Evolutionary conservation across 2,329 filamentous ascomycete genomes (phyloP), one percentile per base, ranked within the genome.

Genomic region (Sordariomycetes sp.): DNA sequence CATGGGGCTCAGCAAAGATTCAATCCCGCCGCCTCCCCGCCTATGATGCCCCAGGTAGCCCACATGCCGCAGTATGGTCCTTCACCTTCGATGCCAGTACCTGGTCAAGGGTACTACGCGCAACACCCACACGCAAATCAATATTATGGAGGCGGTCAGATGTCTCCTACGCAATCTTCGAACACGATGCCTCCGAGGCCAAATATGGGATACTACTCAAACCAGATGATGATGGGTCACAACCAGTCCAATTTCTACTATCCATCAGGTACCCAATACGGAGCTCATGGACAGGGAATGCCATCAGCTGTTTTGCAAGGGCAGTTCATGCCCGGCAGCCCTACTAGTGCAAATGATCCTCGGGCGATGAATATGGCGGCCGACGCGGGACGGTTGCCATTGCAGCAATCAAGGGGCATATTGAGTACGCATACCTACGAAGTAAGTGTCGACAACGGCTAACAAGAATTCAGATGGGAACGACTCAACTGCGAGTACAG

Each of bases 241-340:
- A 49, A 53, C 6, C 63, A 66, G 36, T 47, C 57, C 12, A 51
- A 48, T 2, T 70, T 63, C 42, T 73, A 70, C 42, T 72, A 70
- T 36, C 44, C 55, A 4, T 51, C 57, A 17, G 42, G 56, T 9
- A 48, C 46, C 18, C 58, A 61, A 11, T 71, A 59, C 39, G 35
- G 50, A 4, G 40, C 43, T 2, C 61, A 57, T 31, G 47, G 45
- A 5, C 53, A 46, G 17, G 42, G 41, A 20, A 43, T 59, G 18
- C 54, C 54, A 6, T 49, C 50, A 10, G 51, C 55, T 17, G 48
- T 59, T 41, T 41, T 57, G 23, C 39, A 51, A 4, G 48, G 51
- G 10, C 59, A 61, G 28, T 67, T 63, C 35, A 40, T 48, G 41
- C 45, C 43, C 24, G 47, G 45, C 15, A 45, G 35, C 6, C 25